Conservation (phyloP, 352 stramenopile genomes). For the Pythium apleroticum region DNA sequence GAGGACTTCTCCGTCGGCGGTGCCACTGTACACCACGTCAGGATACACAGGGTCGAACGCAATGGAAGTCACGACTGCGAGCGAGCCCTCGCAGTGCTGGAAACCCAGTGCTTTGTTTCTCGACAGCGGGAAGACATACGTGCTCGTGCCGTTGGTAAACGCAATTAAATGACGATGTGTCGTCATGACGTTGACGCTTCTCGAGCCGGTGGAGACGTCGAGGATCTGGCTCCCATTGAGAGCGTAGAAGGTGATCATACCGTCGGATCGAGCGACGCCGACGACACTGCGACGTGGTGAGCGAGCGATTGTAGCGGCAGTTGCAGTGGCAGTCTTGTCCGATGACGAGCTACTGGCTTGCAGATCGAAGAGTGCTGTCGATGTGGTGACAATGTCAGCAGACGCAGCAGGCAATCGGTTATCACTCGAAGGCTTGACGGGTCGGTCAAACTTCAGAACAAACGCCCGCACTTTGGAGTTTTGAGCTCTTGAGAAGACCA, state of each 20-base stretch:
- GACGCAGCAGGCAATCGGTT: neutral
- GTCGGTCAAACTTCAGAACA: neutral
- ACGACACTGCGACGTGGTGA: conserved; percentile 29
- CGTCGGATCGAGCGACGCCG: conserved; percentile 10
- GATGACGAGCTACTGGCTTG: neutral
- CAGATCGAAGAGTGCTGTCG: neutral
- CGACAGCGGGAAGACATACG: conserved; percentile 35
- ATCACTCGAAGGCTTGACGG: neutral
- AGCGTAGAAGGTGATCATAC: conserved; percentile 31
- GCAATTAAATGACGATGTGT: conserved; percentile 40
- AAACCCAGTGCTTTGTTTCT: conserved; percentile 29
- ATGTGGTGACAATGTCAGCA: neutral
- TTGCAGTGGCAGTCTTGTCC: neutral
- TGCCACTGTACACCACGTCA: conserved; percentile 53
- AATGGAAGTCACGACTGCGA: conserved; percentile 38
- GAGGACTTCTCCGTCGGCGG: conserved; percentile 44
- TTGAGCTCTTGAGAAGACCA: neutral
- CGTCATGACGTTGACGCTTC: conserved; percentile 28
- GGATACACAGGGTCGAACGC: conserved; percentile 39
- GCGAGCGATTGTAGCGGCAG: conserved; percentile 20
- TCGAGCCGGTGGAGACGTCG: conserved; percentile 28
- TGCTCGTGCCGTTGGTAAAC: conserved; percentile 36
- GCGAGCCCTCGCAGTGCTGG: conserved; percentile 43
- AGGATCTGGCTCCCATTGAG: conserved; percentile 52
- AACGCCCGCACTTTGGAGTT: neutral